Conservation (phyloP, 1,284 basidiomycete species). For the Rhodotorula glutinis region DNA sequence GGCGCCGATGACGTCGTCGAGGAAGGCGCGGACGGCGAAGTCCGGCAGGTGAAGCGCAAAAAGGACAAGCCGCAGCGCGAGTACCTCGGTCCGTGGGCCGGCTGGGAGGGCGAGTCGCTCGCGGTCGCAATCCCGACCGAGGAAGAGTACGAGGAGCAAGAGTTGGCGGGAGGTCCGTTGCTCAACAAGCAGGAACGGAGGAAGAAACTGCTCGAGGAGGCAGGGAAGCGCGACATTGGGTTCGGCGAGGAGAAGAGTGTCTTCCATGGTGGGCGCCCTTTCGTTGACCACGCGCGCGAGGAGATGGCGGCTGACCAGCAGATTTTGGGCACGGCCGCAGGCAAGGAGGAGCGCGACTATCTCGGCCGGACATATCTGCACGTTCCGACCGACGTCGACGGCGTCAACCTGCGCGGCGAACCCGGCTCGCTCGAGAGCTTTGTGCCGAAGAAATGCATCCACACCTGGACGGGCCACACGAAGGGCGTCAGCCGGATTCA, state of each 20-base stretch:
- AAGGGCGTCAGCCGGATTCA: constrained; percentile 92
- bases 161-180: constrained; percentile 60
- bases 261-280: constrained; percentile 67
- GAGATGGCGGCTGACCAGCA: too few species aligned
- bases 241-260: constrained; percentile 84
- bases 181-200: constrained; percentile 55
- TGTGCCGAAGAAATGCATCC: constrained; percentile 90
- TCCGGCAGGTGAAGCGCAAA: constrained; percentile 18
- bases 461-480: constrained; percentile 98
- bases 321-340: constrained; percentile 35
- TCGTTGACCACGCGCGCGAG: not conserved
- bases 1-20: constrained; percentile 13
- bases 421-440: constrained; percentile 63
- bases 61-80: constrained; percentile 50
- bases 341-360: constrained; percentile 94
- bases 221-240: constrained; percentile 73
- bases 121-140: constrained; percentile 49
- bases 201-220: constrained; percentile 55
- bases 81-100: constrained; percentile 93
- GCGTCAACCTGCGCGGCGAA: constrained; percentile 50
- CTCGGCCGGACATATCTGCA: constrained; percentile 98
- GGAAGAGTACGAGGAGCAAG: constrained; percentile 61
- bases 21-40: constrained; percentile 20
- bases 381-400: constrained; percentile 61
- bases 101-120: constrained; percentile 71